Evolutionary conservation across 768 basidiomycete genomes (phyloP), one percentile per base, ranked within the genome.

Genomic region (Pleurotus giganteus): DNA sequence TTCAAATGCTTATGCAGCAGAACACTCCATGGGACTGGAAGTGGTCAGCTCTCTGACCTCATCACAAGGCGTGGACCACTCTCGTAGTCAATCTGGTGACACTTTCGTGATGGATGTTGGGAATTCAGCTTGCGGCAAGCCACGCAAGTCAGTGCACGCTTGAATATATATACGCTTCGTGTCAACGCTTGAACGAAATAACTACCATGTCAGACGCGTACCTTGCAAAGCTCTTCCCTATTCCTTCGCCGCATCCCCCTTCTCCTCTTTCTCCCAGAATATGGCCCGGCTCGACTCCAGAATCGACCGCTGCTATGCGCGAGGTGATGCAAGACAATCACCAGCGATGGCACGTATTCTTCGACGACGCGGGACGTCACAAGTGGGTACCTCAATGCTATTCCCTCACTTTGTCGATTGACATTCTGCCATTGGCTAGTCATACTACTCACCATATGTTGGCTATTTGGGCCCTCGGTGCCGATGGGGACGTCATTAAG

Each of bases 381-480:
- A 74, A 74, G 70, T 76, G 62, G 15, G 23, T n/a, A 47, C 46
- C 28, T 55, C 11, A 24, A 17, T 42, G n/a, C 61, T 66, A 28
- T 62, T 66, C 1, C 66, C 68, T 59, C 70, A 69, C 59, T 69
- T 67, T 66, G 69, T 61, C 34, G 68, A 27, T 55, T 41, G 17
- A 43, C 7, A 36, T 27, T 24, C 34, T 9, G 32, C 31, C 45
- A 13, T 47, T 47, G 21, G 24, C 9, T 47, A 75, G 69, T 58
- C 87, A 89, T 68, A 68, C 79, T 32, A 70, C 80, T 4, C 85
- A 88, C 58, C 82, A 80, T 27, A 59, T 80, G 17, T 65, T 86
- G 27, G 83, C 84, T 4, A 74, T 84, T 1, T 89, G 82, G 72
- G 72, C 75, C 1, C 65, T 90, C 8, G 88, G 88, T 1, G 86